Percentiles rank a stretch among this genome's conserved stretches.
Conservation (phyloP, 1,284 basidiomycete species). For the Leucoagaricus sp. region DNA sequence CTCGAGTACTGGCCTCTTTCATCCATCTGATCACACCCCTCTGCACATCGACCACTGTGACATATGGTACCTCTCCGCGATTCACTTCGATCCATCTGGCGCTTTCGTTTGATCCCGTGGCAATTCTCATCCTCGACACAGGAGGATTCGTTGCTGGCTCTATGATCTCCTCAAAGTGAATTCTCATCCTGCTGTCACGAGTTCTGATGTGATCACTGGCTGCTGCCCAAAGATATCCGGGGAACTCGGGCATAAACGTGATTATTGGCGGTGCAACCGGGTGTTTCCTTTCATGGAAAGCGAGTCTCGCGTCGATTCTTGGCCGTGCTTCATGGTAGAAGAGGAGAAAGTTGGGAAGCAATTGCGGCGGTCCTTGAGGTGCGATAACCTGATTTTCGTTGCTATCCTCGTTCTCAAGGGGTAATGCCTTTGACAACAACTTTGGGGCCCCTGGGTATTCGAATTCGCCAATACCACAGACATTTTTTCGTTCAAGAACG, state of each 20-base stretch:
- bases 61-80: not conserved
- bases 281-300: not conserved
- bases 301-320: not conserved
- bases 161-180: constrained; percentile 2
- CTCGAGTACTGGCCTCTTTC: not conserved
- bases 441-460: too few species aligned
- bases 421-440: too few species aligned
- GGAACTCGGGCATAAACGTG: constrained; percentile 5
- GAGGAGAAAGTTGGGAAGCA: not conserved
- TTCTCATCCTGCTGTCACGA: not conserved
- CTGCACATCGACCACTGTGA: constrained; percentile 6
- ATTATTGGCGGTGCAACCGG: not conserved
- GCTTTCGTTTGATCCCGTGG: not conserved
- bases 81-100: not conserved
- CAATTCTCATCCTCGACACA: not conserved
- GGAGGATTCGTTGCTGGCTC: constrained; percentile 9
- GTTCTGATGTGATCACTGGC: not conserved
- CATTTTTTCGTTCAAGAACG: too few species aligned
- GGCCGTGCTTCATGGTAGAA: not conserved
- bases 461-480: too few species aligned
- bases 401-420: too few species aligned
- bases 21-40: constrained; percentile 3
- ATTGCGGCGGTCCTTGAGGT: not conserved
- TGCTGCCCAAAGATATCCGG: constrained; percentile 4
- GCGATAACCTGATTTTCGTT: too few species aligned